Conservation (phyloP, 331 rosid genomes). For the Quercus phellos region DNA sequence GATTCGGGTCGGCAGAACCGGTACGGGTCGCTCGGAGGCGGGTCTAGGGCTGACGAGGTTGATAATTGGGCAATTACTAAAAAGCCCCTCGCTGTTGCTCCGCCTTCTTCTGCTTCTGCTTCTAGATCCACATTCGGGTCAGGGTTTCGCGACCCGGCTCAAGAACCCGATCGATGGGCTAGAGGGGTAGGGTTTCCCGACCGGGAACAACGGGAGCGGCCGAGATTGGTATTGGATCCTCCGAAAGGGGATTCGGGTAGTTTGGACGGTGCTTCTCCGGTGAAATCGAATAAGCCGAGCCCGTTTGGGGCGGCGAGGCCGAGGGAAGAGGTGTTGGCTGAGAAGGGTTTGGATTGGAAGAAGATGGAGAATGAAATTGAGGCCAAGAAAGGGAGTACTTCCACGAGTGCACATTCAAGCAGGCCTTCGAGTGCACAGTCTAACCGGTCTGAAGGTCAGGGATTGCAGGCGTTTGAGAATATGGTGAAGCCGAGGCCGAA, state of each 20-base stretch:
- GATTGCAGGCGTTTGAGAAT: slow-evolving; percentile 48
- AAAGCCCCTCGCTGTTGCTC: slow-evolving; percentile 26
- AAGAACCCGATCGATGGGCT: slow-evolving; percentile 73
- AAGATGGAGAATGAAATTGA: slow-evolving; percentile 76
- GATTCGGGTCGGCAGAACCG: slow-evolving; percentile 78
- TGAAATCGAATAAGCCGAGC: slow-evolving; percentile 56
- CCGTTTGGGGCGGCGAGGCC: slow-evolving; percentile 94
- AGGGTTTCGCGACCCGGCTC: slow-evolving; percentile 56
- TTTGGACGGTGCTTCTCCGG: not conserved
- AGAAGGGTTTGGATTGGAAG: slow-evolving; percentile 93
- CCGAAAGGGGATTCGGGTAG: slow-evolving; percentile 38
- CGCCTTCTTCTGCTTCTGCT: not conserved
- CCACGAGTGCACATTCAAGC: slow-evolving; percentile 82
- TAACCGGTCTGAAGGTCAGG: slow-evolving; percentile 69
- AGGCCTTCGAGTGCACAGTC: slow-evolving; percentile 96
- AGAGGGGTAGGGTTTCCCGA: slow-evolving; percentile 47
- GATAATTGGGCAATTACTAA: slow-evolving; percentile 77
- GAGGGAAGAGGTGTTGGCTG: slow-evolving; percentile 88
- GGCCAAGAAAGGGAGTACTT: slow-evolving; percentile 76
- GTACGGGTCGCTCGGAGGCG: slow-evolving; percentile 48
- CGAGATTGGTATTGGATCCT: slow-evolving; percentile 71
- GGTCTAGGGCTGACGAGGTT: slow-evolving; percentile 75
- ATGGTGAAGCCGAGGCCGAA: slow-evolving; percentile 56
- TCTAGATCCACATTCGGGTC: slow-evolving; percentile 65
- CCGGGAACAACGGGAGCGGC: slow-evolving; percentile 55